Base-by-base conservation (phyloP, 805 yeast genomes). In the Scheffersomyces lignosus region DNA sequence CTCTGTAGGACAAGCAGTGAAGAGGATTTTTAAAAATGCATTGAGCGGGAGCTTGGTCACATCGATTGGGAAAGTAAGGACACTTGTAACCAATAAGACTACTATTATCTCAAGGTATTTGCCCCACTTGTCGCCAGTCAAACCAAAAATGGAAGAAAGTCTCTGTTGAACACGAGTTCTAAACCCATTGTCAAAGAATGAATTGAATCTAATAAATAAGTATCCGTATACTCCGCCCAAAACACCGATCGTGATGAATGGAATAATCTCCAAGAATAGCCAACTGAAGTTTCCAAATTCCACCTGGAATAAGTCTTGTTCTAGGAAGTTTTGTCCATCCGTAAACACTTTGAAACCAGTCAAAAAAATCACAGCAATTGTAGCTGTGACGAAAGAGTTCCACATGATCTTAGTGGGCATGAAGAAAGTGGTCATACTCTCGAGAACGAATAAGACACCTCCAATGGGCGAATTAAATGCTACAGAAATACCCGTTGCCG, bases 381-480 rank as follows among this genome's bases (percentile, higher is more conserved):
- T 84, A 1, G 96, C 82, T 48, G 87, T 79, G 3, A 86, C 83
- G 59, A 87, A 88, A 5, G 89, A 78, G 48, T 80, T 81, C 96
- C 96, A 87, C 80, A 87, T 77, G 42, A 82, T 70, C 42, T 72
- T 75, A 18, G 77, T 78, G 15, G 82, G 77, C 32, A 74, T 76
- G 51, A 82, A 78, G 51, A 75, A 84, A 23, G 80, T 75, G 3
- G 83, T 78, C 29, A 83, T 65, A 43, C 78, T 80, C 50, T 87
- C 95, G 14, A 85, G 56, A 4, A 84, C 82, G 56, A 87, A 88
- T 22, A 87, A 56, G 1, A 88, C 93, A 1, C 96, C 96, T 5
- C 95, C 95, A 38, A 88, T 80, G 3, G 96, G 96, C 0, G 95
- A 81, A 42, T 83, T 84, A 60, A 87, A 87, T 0, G 96, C 95